Evolutionary conservation across 1,284 basidiomycete species (phyloP).

Genomic region (Volvariella surrecta): DNA sequence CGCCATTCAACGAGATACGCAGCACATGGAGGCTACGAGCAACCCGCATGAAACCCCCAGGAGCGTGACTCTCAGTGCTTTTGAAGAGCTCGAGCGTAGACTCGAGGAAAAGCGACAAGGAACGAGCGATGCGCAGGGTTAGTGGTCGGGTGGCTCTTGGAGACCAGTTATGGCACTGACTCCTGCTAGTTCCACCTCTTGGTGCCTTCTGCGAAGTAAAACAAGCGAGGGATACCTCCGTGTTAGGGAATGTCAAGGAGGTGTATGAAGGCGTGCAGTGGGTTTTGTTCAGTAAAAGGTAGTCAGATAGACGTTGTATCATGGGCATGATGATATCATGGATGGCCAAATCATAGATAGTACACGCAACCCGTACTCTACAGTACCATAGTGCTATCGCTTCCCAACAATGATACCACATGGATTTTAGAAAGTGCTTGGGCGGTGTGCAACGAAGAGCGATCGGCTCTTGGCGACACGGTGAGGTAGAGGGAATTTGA

Average conservation of each 20-base stretch:
- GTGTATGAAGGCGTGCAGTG: constrained; percentile 30
- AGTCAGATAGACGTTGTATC: constrained; percentile 6
- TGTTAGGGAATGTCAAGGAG: constrained; percentile 14
- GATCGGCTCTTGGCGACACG: constrained; percentile 67
- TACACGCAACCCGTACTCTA: not conserved
- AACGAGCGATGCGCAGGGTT: constrained; percentile 24
- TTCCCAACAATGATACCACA: not conserved
- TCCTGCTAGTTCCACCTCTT: not conserved
- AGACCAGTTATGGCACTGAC: too few relatives aligned
- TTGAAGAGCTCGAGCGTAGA: constrained; percentile 56
- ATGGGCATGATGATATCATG: not conserved
- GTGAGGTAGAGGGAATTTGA: constrained; percentile 99
- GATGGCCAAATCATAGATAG: not conserved
- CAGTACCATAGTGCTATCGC: not conserved
- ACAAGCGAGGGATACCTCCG: constrained; percentile 11
- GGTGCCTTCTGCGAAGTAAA: too few relatives aligned
- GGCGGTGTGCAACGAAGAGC: constrained; percentile 68
- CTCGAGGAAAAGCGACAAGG: constrained; percentile 34
- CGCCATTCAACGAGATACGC: constrained; percentile 19
- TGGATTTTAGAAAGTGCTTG: constrained; percentile 52
- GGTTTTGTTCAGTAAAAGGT: constrained; percentile 30
- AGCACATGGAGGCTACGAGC: constrained; percentile 6
- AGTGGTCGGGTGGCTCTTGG: constrained; percentile 12
- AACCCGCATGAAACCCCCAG: constrained; percentile 14
- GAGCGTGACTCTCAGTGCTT: constrained; percentile 41